Percentiles rank a stretch among this genome's conserved stretches.
Conservation (phyloP, 768 basidiomycete species). For the Mycena venus region DNA sequence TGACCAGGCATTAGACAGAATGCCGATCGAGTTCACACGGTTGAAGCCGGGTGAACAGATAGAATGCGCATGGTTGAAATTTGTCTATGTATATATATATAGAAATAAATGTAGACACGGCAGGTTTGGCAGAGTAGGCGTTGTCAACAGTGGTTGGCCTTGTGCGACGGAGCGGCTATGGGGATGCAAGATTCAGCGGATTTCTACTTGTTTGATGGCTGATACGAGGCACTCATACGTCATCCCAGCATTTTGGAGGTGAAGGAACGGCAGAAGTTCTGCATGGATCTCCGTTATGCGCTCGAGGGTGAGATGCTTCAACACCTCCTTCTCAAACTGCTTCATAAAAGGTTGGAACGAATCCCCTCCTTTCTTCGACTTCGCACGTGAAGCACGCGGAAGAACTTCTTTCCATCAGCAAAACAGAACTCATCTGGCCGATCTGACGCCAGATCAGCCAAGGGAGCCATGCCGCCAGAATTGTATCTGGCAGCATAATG, state of each 20-base stretch:
- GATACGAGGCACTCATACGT: not conserved
- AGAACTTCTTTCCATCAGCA: not conserved
- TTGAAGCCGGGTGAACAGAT: too few species aligned
- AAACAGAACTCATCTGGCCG: too few species aligned
- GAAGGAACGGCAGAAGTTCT: not conserved
- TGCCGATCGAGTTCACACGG: too few species aligned
- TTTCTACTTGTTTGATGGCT: not conserved
- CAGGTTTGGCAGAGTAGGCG: too few species aligned
- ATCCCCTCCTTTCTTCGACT: not conserved
- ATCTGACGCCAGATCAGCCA: too few species aligned
- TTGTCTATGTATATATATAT: too few species aligned
- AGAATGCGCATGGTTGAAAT: too few species aligned
- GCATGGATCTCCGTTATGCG: slow-evolving; percentile 7
- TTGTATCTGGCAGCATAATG: too few species aligned
- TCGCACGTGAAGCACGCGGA: not conserved
- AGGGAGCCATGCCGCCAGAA: too few species aligned
- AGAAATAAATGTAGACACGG: too few species aligned
- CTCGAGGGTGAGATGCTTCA: not conserved
- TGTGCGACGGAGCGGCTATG: not conserved
- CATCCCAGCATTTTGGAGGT: slow-evolving; percentile 8
- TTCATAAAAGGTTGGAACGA: not conserved
- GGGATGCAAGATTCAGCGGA: not conserved
- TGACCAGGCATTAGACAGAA: too few species aligned
- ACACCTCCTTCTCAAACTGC: not conserved
- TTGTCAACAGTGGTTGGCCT: slow-evolving; percentile 5